Base-by-base conservation (phyloP, 176 grass and related monocot genomes). In the Bothriochloa decipiens region DNA sequence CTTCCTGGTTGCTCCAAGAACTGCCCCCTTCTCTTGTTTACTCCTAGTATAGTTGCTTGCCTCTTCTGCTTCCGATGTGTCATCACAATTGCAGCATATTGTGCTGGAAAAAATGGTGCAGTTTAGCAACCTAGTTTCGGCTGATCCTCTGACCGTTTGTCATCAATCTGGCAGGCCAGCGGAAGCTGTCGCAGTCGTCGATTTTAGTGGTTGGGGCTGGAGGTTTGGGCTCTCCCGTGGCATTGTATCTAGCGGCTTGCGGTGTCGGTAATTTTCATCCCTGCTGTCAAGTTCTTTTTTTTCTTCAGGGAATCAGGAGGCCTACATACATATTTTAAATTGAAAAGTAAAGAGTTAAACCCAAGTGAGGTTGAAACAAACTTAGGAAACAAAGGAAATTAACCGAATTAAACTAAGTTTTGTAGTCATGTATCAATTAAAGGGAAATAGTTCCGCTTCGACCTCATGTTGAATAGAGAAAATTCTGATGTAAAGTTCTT, bases 161-260 rank as follows among this genome's bases (percentile, higher is more conserved):
- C 28, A 3, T 53, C 23, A 58, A 6, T 35, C 28, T 74, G 8
- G 66, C 70, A 95, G 96, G 89, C 32, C 93, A 98, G 79, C 40
- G 68, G 52, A 95, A 89, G 79, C 83, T 98, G 64, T 98, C 89
- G 7, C 81, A 47, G 52, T 90, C 96, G 8, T 95, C 91, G 29
- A 85, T 98, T 84, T 85, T 98, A 84, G 92, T 98, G 67, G 90
- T 98, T 46, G 96, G 93, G 33, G 96, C 96, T 20, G 96, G 93
- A 85, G 96, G 96, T 15, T 65, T 98, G 43, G 96, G 96, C 37
- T 98, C 96, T 52, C 93, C 96, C 16, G 87, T 92, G 29, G 91
- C 93, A 74, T 35, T 98, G 85, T 95, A 93, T 82, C 89, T 98
- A 36, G 91, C 89, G 50, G 84, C 96, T 26, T 95, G 89, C 77